Evolutionary conservation across 2,329 filamentous ascomycete genomes (phyloP).

Genomic region (Alternaria longipes): DNA sequence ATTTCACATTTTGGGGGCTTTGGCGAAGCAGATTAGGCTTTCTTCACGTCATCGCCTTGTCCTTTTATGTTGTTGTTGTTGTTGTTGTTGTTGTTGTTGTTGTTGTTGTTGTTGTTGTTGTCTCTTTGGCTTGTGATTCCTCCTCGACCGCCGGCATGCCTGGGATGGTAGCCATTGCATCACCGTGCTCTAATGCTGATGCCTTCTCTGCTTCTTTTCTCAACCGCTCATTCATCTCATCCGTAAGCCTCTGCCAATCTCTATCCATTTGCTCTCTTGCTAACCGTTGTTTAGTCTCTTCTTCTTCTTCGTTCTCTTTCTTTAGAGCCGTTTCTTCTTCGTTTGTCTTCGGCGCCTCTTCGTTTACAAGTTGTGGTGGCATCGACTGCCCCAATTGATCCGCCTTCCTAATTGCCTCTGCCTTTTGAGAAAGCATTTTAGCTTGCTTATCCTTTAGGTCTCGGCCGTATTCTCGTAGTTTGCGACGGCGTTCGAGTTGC

Average conservation of each 20-base stretch:
- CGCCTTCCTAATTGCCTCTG: constrained; percentile 26
- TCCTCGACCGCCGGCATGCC: constrained; percentile 9
- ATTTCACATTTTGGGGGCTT: background rate
- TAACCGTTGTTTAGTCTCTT: background rate
- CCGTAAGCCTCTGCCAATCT: background rate
- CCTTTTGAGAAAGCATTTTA: constrained; percentile 15
- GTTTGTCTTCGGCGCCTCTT: background rate
- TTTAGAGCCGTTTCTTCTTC: background rate
- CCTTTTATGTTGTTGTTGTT: background rate
- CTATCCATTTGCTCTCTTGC: constrained; percentile 6
- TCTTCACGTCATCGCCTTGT: background rate
- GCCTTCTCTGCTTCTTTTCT: constrained; percentile 1
- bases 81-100: too few species aligned
- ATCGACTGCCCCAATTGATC: background rate
- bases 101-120: background rate
- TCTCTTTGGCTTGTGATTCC: background rate
- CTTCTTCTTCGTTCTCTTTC: background rate
- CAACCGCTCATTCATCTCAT: background rate
- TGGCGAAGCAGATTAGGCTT: background rate
- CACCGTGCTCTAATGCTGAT: background rate
- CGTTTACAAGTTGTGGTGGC: background rate
- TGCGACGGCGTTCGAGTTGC: constrained; percentile 22
- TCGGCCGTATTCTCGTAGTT: constrained; percentile 26
- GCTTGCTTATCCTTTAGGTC: constrained; percentile 2
- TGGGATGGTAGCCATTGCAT: constrained; percentile 6